Percentiles rank a stretch among this genome's conserved stretches.
Conservation (phyloP, 805 yeast species). For the Nematodospora valgi region DNA sequence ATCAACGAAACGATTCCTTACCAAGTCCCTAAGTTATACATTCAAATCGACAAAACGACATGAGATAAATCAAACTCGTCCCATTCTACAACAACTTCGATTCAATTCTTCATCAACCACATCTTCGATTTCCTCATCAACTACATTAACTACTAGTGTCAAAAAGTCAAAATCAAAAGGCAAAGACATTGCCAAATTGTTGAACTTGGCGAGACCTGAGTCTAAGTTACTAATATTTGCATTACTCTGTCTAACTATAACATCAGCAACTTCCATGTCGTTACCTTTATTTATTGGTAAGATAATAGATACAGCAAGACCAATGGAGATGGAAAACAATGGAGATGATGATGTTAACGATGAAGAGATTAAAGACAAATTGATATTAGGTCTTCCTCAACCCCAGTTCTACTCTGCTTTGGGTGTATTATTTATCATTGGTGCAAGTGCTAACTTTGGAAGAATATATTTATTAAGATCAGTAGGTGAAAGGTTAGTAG, state of each 20-base stretch:
- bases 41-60: neutral
- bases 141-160: neutral
- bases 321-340: constrained; percentile 9
- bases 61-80: no score
- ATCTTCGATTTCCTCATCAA: neutral
- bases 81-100: neutral
- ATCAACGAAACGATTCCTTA: no score
- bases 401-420: constrained; percentile 62
- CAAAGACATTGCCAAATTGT: constrained; percentile 20
- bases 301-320: constrained; percentile 68
- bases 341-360: constrained; percentile 5
- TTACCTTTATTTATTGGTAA: constrained; percentile 84
- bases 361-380: constrained; percentile 4
- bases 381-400: constrained; percentile 55
- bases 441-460: constrained; percentile 78
- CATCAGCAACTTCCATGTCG: constrained; percentile 78
- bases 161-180: constrained; percentile 3
- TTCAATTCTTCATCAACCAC: constrained; percentile 2
- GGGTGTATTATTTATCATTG: constrained; percentile 61
- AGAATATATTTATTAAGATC: constrained; percentile 71
- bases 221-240: constrained; percentile 57
- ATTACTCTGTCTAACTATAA: constrained; percentile 55
- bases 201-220: constrained; percentile 36
- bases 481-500: constrained; percentile 85
- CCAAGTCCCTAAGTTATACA: no score